These are phyloP conservation scores for Trametes hirsuta DNA, from an alignment of 1,284 basidiomycete genomes.

Conservation along the genomic window DNA sequence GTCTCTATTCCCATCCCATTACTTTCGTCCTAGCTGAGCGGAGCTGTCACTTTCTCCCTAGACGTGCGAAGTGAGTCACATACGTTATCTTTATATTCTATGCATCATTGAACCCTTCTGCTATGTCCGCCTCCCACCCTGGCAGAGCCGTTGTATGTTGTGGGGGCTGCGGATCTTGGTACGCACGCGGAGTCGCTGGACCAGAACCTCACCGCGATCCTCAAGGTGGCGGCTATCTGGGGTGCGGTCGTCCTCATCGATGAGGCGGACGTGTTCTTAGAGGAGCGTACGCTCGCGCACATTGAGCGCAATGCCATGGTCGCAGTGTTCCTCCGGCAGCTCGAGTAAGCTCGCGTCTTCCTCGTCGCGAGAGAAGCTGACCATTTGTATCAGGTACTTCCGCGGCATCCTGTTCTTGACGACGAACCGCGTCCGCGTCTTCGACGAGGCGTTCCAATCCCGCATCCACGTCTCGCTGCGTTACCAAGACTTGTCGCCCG, in stretches of 20 bases:
- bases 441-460: constrained; percentile 71
- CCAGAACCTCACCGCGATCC: constrained; percentile 29
- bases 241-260: constrained; percentile 68
- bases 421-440: constrained; percentile 66
- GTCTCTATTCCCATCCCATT: neutral
- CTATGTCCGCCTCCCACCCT: neutral
- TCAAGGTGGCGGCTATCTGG: constrained; percentile 59
- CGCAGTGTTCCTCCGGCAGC: constrained; percentile 47
- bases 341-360: constrained; percentile 28
- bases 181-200: constrained; percentile 46
- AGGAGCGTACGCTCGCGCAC: constrained; percentile 62
- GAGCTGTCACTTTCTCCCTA: constrained; percentile 5
- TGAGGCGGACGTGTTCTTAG: constrained; percentile 60
- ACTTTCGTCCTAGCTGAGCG: constrained; percentile 1
- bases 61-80: constrained; percentile 32
- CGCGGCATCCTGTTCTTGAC: constrained; percentile 69
- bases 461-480: constrained; percentile 68
- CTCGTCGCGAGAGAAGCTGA: neutral
- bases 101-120: constrained; percentile 27
- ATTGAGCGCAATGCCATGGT: constrained; percentile 68
- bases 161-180: constrained; percentile 65
- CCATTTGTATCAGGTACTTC: constrained; percentile 50
- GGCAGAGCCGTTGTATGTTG: constrained; percentile 52
- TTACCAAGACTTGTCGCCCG: constrained; percentile 55
- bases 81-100: neutral